A percentile compares a stretch with the other conserved stretches of the same genome.
Conservation (phyloP, 352 stramenopile species). For the Globisporangium carolinianum region DNA sequence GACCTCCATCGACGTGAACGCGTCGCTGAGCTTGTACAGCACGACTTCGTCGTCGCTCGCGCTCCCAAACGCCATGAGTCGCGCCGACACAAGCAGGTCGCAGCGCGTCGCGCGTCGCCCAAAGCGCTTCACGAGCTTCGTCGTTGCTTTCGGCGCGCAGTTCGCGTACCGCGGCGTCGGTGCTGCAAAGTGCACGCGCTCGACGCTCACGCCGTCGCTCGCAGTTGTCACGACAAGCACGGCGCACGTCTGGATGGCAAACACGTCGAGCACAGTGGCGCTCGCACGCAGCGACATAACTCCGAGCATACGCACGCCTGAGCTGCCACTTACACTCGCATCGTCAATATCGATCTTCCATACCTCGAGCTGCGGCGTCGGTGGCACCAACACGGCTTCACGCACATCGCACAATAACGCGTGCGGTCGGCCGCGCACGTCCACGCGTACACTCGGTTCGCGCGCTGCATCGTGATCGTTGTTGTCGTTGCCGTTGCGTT, state of each 20-base stretch:
- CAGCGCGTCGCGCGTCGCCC: conserved; percentile 2
- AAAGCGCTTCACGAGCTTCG: conserved; percentile 1
- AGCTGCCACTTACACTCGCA: neutral
- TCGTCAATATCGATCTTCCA: conserved; percentile 8
- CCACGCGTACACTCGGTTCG: neutral
- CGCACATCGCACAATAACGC: conserved; percentile 4
- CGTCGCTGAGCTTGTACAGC: conserved; percentile 16
- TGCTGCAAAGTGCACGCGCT: conserved; percentile 6
- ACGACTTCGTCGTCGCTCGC: neutral
- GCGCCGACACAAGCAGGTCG: conserved; percentile 2
- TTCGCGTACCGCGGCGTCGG: neutral
- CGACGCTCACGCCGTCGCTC: neutral
- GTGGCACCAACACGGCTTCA: conserved; percentile 10
- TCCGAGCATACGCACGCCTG: conserved; percentile 3
- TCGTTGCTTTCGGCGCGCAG: neutral
- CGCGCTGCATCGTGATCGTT: neutral
- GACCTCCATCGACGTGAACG: conserved; percentile 11
- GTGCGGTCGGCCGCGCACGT: neutral
- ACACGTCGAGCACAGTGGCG: conserved; percentile 6
- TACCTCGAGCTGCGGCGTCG: conserved; percentile 9
- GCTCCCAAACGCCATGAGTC: conserved; percentile 7
- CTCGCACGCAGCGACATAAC: neutral
- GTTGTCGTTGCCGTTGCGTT: too few species aligned
- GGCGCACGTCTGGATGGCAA: conserved; percentile 4
- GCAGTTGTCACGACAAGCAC: conserved; percentile 7